Base-by-base conservation (phyloP, 768 basidiomycete species). In the Trametes elegans region DNA sequence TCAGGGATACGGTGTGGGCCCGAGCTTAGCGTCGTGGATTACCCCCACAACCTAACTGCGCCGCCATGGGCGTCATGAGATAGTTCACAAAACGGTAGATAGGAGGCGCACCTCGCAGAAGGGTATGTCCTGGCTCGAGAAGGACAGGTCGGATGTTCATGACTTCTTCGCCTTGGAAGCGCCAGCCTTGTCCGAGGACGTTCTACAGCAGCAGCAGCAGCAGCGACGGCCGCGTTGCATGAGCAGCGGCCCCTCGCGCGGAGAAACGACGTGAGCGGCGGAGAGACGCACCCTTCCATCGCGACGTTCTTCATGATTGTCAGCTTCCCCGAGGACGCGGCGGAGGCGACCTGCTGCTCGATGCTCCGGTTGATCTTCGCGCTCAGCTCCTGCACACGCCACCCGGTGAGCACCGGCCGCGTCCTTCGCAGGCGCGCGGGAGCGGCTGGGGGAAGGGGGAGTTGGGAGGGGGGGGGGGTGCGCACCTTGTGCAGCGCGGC, bases 361-460 rank as follows among this genome's bases (percentile, higher is more conserved):
- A 98, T 94, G 19, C 89, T 90, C 69, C 83, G 85, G 69, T 90
- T 93, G 67, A 97, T 94, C 74, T 93, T 94, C 47, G 92, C 88
- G 55, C 88, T 88, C 60, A 97, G 78, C 65, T 83, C 76, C 93
- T 96, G 66, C 16, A 16, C 24, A 32, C n/a, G 41, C 16, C 29
- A 7, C 19, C 43, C 44, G n/a, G 23, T 43, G 18, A 36, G 41
- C 27, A 26, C 23, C 41, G 7, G 27, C n/a, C 26, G 19, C 35
- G 14, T 16, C 24, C 27, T 49, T 28, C 29, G 45, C 27, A 45
- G 21, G n/a, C n/a, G 8, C n/a, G n/a, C n/a, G n/a, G n/a, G n/a
- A n/a, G n/a, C n/a, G n/a, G n/a, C n/a, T n/a, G n/a, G n/a, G n/a
- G n/a, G n/a, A n/a, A n/a, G n/a, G n/a, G n/a, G n/a, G n/a, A n/a